Conservation (phyloP, 2,329 filamentous ascomycete genomes). For the Eutypella sp. region DNA sequence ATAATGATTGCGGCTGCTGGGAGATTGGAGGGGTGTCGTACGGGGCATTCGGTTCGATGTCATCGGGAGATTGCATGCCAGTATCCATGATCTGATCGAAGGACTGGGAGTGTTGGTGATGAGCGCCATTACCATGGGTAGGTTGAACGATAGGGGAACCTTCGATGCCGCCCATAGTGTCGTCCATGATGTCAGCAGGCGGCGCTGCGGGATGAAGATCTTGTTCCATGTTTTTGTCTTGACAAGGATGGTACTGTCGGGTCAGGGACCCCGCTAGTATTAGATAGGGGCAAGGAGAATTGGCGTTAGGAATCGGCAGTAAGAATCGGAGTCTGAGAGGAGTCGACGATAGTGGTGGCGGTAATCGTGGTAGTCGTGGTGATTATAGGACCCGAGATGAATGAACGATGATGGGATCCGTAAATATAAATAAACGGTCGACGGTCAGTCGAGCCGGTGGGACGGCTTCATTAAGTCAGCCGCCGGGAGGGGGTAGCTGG, state of each 20-base stretch:
- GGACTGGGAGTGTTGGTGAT: slow-evolving; percentile 43
- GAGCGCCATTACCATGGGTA: slow-evolving; percentile 22
- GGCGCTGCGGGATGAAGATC: slow-evolving; percentile 26
- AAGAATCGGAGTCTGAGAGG: slow-evolving; percentile 16
- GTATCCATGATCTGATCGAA: slow-evolving; percentile 43
- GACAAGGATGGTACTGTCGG: slow-evolving; percentile 48
- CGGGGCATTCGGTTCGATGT: slow-evolving; percentile 36
- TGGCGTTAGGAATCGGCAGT: too few species aligned
- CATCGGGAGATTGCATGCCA: slow-evolving; percentile 23
- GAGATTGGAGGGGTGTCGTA: slow-evolving; percentile 45
- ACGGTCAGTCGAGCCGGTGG: not conserved
- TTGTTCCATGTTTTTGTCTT: slow-evolving; percentile 47
- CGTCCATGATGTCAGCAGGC: slow-evolving; percentile 37
- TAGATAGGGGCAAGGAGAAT: slow-evolving; percentile 49
- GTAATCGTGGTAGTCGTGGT: too few species aligned
- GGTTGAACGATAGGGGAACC: slow-evolving; percentile 37
- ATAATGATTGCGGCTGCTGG: slow-evolving; percentile 38
- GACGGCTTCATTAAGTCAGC: not conserved
- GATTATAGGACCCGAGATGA: too few species aligned
- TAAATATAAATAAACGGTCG: slow-evolving; percentile 1
- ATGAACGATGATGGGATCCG: slow-evolving; percentile 3
- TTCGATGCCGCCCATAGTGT: slow-evolving; percentile 46
- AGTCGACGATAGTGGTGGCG: slow-evolving; percentile 8
- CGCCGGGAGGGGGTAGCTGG: too few species aligned
- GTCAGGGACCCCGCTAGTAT: slow-evolving; percentile 44